Base-by-base conservation (phyloP, 768 basidiomycete species). In the Collybiopsis confluens region DNA sequence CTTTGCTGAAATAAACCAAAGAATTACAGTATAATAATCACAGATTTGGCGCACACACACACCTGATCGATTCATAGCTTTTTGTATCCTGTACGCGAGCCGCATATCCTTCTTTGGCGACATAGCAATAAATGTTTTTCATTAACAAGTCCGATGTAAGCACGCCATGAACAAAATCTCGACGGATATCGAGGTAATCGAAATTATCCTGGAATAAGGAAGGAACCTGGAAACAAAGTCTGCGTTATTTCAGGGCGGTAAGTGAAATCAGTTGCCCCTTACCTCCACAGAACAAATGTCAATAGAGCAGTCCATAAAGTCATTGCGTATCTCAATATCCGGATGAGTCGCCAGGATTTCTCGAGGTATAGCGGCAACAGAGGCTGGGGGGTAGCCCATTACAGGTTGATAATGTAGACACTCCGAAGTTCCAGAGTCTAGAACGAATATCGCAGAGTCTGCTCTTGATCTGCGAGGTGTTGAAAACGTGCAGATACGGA, bases 181-280 rank as follows among this genome's bases (percentile, higher is more conserved):
- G 77, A 54, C 94, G 84, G 56, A 98, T 80, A 70, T 95, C 92
- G 13, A 85, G 83, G 64, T 95, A 98, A 71, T 98, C 97, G 64
- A 99, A 99, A 71, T 98, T 98, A 71, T 98, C 97, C 66, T 95
- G 93, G 73, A 98, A 99, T 4, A 98, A 67, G 1, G 95, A 95
- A 1, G 93, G 94, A 35, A 98, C 90, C 89, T 97, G 61, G 36
- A 15, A 33, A 55, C 30, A 44, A 10, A 46, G 23, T 52, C 18
- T 45, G 48, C 21, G 28, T 33, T 41, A 8, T 9, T n/a, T 24
- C 18, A 44, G 24, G 4, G 33, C 16, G 18, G 28, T 16, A 23
- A 37, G 3, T 23, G 13, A 37, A 15, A 16, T 3, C 3, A 43
- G 35, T 59, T 46, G 44, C 9, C n/a, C 33, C 75, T 27, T 45